Conservation (phyloP, 2,329 filamentous ascomycete genomes). For the Neofusicoccum kwambonambiense region DNA sequence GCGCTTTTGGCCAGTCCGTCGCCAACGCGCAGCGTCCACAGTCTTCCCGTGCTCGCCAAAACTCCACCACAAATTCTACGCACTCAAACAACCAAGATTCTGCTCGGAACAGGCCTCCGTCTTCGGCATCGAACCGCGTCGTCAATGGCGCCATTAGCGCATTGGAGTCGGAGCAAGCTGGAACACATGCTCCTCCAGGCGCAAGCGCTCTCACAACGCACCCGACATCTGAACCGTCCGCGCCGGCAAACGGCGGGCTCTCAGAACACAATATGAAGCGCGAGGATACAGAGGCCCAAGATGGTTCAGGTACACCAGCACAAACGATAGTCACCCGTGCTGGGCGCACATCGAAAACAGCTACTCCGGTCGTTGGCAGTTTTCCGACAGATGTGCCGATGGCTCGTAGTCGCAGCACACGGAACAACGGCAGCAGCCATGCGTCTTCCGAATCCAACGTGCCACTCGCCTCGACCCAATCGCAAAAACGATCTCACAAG, state of each 20-base stretch:
- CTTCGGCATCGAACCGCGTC: slow-evolving; percentile 34
- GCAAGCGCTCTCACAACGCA: not conserved
- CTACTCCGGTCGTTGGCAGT: slow-evolving; percentile 46
- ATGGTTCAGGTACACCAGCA: slow-evolving; percentile 37
- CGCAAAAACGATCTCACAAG: slow-evolving; percentile 39
- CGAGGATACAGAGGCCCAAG: slow-evolving; percentile 50
- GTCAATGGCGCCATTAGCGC: slow-evolving; percentile 5
- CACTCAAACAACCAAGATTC: slow-evolving; percentile 53
- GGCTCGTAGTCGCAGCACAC: slow-evolving; percentile 43
- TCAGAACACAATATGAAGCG: slow-evolving; percentile 37
- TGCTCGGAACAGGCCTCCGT: slow-evolving; percentile 31
- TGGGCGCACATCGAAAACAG: slow-evolving; percentile 47
- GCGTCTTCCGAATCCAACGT: slow-evolving; percentile 42
- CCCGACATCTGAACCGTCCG: not conserved
- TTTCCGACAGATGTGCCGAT: slow-evolving; percentile 43
- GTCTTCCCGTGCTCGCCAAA: slow-evolving; percentile 72
- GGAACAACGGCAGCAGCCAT: slow-evolving; percentile 36
- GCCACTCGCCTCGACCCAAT: slow-evolving; percentile 23
- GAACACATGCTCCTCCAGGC: not conserved
- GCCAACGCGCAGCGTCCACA: slow-evolving; percentile 58
- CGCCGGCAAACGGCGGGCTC: not conserved
- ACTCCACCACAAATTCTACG: slow-evolving; percentile 51
- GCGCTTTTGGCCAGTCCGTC: slow-evolving; percentile 62
- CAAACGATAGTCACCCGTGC: slow-evolving; percentile 29
- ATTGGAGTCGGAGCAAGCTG: slow-evolving; percentile 4